Base-by-base conservation (phyloP, 164 flowering plant genomes). In the Annona squamosa region DNA sequence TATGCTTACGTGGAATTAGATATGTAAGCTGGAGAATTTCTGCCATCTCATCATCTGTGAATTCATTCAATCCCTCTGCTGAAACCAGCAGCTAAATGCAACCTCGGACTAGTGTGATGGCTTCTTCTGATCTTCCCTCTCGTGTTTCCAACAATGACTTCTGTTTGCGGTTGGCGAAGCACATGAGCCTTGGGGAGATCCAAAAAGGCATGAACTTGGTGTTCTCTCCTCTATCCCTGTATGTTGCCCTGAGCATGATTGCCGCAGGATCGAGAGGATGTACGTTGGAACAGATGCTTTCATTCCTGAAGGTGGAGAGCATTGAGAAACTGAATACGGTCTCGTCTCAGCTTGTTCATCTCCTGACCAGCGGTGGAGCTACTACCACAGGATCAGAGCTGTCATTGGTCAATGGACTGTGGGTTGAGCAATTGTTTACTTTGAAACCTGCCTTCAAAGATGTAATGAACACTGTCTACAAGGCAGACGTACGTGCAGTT, bases 211-310 rank as follows among this genome's bases (percentile, higher is more conserved):
- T 52, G 59, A 52, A 91, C 81, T 72, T 81, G 9, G 92, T 89
- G 1, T 81, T 82, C 81, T 89, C 92, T 13, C 96, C 93, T 0
- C 45, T 81, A 17, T 86, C 90, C 43, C 70, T 89, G 66, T 84
- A 86, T 41, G 85, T 87, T 0, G 82, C 81, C n/a, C 74, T 91
- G 69, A 77, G 87, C 82, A 42, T 89, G 76, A 76, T 87, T 67
- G 84, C 96, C 0, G 77, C 89, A 0, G 90, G 96, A 1, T 86
- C 91, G 37, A 69, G 48, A 0, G 97, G 90, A 3, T 76, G 72
- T 57, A 82, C 93, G 48, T 83, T 73, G 0, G 83, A 82, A 19
- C 88, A 90, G 81, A 74, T 91, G 2, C 85, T 88, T 64, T 81
- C 86, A 1, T 88, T 86, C 73, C 85, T 91, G 67, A 78, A 81